Evolutionary conservation across 148 eudicot species (phyloP), one percentile per base, ranked within the genome.

Genomic region (Amaranthus hypochondriacus): DNA sequence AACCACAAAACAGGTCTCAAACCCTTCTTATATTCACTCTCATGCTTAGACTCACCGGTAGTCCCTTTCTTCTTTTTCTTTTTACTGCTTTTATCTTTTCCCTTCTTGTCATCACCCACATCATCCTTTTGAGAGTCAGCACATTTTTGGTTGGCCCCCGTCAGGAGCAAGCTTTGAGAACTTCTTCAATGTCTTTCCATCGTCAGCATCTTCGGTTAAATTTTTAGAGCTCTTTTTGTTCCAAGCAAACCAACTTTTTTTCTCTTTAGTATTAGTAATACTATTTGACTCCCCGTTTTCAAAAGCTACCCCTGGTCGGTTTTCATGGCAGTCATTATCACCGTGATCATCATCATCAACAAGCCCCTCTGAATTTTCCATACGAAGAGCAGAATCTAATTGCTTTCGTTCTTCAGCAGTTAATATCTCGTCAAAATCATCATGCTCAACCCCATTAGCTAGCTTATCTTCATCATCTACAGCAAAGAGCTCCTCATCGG

Each of bases 21-120:
- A 69, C 97, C 96, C 82, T 89, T 93, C 78, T 88, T 93, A 73
- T 86, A 91, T 81, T 93, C 97, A 62, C 93, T 91, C 77, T 91
- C 98, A 76, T 66, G 85, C 80, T 89, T 93, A 50, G 87, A 47
- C 70, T 90, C 96, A 46, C 71, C 63, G 7, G 81, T 9, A 0
- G 75, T 47, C 76, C 86, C 98, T 82, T 88, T 92, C 84, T 87
- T 91, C 87, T 92, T 92, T 63, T 88, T 92, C 85, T 92, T 92
- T 86, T 92, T 90, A 75, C 73, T 57, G 69, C 80, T 82, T 77
- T 87, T 91, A 70, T 87, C 91, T 74, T 89, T 89, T 59, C 68
- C 77, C 86, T 80, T 89, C 68, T 81, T 91, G 46, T 58, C 69
- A 77, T 86, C 91, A 51, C 81, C 84, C 9, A 4, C 48, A 73